A percentile compares a stretch with the other conserved stretches of the same genome.
Evolutionary conservation across 2,329 filamentous ascomycete species (phyloP).

Genomic region (Colletotrichum horii): DNA sequence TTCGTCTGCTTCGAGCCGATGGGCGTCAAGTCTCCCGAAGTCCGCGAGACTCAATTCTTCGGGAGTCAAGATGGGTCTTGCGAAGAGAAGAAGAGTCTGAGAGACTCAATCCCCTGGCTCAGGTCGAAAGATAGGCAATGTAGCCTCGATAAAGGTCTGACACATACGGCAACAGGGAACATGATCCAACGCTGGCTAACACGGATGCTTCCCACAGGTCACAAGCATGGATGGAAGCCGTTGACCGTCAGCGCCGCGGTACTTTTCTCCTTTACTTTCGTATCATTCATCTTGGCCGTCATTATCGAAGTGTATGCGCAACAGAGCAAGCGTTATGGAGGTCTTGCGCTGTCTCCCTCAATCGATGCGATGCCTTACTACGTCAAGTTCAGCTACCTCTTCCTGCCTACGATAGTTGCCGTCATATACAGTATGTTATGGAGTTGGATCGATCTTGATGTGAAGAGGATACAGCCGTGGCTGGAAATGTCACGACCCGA

Average conservation of each 20-base stretch:
- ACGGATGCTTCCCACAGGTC: no score
- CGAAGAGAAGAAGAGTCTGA: neutral
- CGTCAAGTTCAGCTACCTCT: constrained; percentile 48
- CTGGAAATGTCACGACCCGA: constrained; percentile 55
- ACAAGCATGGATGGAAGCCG: constrained; percentile 41
- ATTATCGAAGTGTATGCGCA: constrained; percentile 50
- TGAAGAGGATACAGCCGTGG: constrained; percentile 65
- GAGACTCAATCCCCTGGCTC: neutral
- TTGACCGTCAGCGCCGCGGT: constrained; percentile 39
- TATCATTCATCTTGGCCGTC: constrained; percentile 44
- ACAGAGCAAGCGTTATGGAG: constrained; percentile 43
- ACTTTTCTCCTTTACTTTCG: constrained; percentile 37
- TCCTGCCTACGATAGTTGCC: constrained; percentile 58
- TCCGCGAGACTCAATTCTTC: neutral
- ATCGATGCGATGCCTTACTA: constrained; percentile 37
- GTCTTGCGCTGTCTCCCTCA: constrained; percentile 34
- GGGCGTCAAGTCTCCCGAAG: neutral
- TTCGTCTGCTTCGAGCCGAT: no score
- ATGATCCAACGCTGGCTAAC: no score
- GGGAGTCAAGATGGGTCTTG: neutral
- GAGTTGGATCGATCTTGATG: constrained; percentile 65
- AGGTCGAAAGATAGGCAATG: neutral
- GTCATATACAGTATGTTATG: constrained; percentile 62
- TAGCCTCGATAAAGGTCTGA: constrained; percentile 4
- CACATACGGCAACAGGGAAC: no score